These are phyloP conservation scores for Elaphomyces granulatus DNA, from an alignment of 495 filamentous ascomycete genomes.

Conservation along the genomic window DNA sequence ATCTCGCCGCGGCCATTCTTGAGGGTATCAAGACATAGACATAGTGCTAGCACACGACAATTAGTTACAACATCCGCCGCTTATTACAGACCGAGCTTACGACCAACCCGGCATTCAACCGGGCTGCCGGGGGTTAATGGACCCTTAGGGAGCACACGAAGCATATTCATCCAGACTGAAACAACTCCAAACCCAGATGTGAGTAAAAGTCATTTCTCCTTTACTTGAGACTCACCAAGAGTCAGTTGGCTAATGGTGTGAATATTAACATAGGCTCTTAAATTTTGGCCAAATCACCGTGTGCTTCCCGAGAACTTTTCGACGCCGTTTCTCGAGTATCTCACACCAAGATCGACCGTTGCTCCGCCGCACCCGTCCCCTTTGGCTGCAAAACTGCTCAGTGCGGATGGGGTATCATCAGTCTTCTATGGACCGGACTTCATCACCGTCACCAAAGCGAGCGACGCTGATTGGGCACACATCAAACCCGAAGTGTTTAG, in stretches of 20 bases:
- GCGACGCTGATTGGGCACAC: constrained; percentile 81
- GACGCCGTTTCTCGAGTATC: constrained; percentile 77
- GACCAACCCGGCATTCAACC: constrained; percentile 31
- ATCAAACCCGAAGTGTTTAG: constrained; percentile 92
- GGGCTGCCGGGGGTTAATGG: constrained; percentile 20
- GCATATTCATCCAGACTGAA: constrained; percentile 96
- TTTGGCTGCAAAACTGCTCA: constrained; percentile 74
- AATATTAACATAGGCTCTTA: constrained; percentile 43
- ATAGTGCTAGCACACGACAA: too few species aligned
- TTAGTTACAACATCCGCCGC: constrained; percentile 37
- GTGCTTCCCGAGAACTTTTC: constrained; percentile 60
- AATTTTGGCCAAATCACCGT: constrained; percentile 80
- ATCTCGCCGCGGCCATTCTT: too few species aligned
- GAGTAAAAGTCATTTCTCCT: constrained; percentile 13
- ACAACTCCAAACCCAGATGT: constrained; percentile 82
- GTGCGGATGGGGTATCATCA: constrained; percentile 77
- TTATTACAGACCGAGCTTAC: constrained; percentile 32
- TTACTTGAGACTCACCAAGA: background rate
- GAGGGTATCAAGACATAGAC: too few species aligned
- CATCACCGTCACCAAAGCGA: constrained; percentile 87
- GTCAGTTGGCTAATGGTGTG: background rate
- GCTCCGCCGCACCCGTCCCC: constrained; percentile 87
- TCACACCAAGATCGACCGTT: constrained; percentile 74
- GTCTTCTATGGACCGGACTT: constrained; percentile 96
- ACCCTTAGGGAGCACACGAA: constrained; percentile 39